phyloP scores from a whole-genome alignment of 2,329 filamentous ascomycete genomes.

The Emericellopsis cladophorae region DNA sequence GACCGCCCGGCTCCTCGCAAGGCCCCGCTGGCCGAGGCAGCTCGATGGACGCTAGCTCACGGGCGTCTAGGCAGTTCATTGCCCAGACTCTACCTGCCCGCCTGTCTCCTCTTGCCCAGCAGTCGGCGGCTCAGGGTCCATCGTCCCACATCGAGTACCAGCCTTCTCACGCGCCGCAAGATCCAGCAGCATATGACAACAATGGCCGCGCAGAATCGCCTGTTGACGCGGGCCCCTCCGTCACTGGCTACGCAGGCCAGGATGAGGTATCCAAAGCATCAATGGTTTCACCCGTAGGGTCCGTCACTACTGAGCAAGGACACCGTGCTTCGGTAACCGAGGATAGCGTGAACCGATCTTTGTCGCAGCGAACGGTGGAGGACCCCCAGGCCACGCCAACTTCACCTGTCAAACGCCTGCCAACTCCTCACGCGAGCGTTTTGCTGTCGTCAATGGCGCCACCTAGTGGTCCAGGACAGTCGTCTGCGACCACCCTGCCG shows the following conservation, averaged over 20 bases:
- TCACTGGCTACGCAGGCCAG: too few species aligned
- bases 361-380: background rate
- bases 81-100: background rate
- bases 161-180: background rate
- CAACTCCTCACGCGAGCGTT: slow-evolving; percentile 1
- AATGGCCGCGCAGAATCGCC: too few species aligned
- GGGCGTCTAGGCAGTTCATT: background rate
- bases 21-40: background rate
- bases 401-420: background rate
- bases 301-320: too few species aligned
- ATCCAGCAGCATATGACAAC: too few species aligned
- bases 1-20: background rate
- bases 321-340: too few species aligned
- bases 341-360: background rate
- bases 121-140: background rate
- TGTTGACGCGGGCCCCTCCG: too few species aligned
- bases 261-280: too few species aligned
- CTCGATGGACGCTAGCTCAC: background rate
- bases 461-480: too few species aligned
- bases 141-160: background rate
- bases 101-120: slow-evolving; percentile 1
- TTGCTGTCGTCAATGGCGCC: background rate
- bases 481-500: too few species aligned
- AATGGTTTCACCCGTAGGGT: too few species aligned
- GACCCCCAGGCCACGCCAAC: background rate